phyloP scores from a whole-genome alignment of 2,329 filamentous ascomycete species.

The Endothia cerciana region DNA sequence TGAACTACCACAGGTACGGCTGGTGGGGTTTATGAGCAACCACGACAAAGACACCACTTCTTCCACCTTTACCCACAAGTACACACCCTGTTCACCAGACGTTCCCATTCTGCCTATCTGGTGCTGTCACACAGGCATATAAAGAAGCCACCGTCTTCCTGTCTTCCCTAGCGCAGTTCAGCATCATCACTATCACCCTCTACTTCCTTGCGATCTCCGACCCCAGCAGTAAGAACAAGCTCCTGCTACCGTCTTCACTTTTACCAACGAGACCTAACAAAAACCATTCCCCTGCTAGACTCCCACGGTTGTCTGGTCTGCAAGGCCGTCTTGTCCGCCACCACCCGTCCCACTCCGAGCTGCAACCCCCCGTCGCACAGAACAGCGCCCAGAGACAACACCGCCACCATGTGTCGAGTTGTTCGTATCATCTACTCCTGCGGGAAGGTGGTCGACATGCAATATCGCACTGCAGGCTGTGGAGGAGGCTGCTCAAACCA shows the following conservation, averaged over 20 bases:
- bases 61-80: constrained; percentile 23
- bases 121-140: constrained; percentile 25
- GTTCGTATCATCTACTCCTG: constrained; percentile 17
- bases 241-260: background rate
- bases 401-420: constrained; percentile 25
- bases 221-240: constrained; percentile 8
- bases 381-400: background rate
- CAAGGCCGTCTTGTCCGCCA: background rate
- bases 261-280: background rate
- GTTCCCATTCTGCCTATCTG: constrained; percentile 19
- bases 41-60: constrained; percentile 17
- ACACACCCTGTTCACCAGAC: constrained; percentile 27
- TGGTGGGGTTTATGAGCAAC: constrained; percentile 19
- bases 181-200: constrained; percentile 24
- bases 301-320: background rate
- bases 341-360: background rate
- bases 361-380: background rate
- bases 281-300: background rate
- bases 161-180: constrained; percentile 10
- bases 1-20: constrained; percentile 22
- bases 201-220: constrained; percentile 10
- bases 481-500: background rate
- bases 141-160: constrained; percentile 22
- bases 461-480: constrained; percentile 1
- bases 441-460: constrained; percentile 7